Evolutionary conservation across 192 early-diverging fungal species (phyloP).

Genomic region (Linnemannia hyalina): DNA sequence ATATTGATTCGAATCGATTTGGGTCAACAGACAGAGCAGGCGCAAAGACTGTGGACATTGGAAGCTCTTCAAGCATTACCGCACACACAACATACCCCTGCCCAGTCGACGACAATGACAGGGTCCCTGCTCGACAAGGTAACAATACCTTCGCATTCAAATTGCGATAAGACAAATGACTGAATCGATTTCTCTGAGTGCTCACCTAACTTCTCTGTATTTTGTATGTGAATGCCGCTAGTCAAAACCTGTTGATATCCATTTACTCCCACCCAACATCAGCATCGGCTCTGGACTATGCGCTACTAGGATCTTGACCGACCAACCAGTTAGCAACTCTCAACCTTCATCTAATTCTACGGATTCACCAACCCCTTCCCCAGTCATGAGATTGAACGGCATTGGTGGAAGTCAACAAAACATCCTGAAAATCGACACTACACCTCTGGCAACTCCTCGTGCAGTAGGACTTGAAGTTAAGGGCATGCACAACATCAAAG

Average conservation of each 20-base stretch:
- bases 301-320: slow-evolving; percentile 40
- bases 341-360: not conserved
- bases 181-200: not conserved
- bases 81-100: not conserved
- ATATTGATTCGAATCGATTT: not conserved
- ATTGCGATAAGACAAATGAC: not conserved
- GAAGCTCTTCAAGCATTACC: slow-evolving; percentile 28
- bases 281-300: slow-evolving; percentile 20
- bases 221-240: not conserved
- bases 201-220: not conserved
- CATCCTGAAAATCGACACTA: slow-evolving; percentile 29
- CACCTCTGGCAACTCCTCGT: slow-evolving; percentile 6
- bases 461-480: slow-evolving; percentile 35
- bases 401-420: not conserved
- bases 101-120: not conserved
- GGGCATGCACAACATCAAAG: not conserved
- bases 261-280: slow-evolving; percentile 22
- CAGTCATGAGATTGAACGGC: slow-evolving; percentile 16
- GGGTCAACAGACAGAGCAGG: slow-evolving; percentile 18
- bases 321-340: slow-evolving; percentile 11
- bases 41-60: slow-evolving; percentile 34
- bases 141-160: not conserved
- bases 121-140: not conserved
- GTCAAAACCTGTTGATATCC: slow-evolving; percentile 15
- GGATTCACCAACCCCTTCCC: not conserved